These are phyloP conservation scores for Lentinula edodes DNA, from an alignment of 768 basidiomycete species.

Conservation along the genomic window DNA sequence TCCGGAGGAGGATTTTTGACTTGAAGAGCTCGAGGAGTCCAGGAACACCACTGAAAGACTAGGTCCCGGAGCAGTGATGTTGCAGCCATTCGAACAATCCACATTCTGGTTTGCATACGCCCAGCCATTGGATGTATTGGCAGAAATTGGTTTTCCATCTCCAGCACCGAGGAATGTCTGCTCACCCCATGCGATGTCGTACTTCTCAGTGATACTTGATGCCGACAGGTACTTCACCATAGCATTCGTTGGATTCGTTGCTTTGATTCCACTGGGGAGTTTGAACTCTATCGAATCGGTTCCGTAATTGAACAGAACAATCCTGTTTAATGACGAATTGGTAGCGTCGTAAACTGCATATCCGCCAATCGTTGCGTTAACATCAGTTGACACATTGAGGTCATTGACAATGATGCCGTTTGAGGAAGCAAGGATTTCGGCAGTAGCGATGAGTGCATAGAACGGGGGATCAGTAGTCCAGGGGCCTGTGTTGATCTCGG, in stretches of 20 bases:
- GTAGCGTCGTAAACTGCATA: conserved; percentile 58
- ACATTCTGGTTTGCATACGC: conserved; percentile 28
- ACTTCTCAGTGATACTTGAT: conserved; percentile 39
- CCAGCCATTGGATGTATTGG: conserved; percentile 22
- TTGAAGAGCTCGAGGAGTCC: background rate
- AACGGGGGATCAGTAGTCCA: conserved; percentile 48
- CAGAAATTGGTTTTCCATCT: conserved; percentile 30
- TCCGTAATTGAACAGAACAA: conserved; percentile 48
- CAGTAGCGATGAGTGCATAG: conserved; percentile 41
- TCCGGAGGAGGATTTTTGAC: background rate
- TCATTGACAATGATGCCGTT: conserved; percentile 41
- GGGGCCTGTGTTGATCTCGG: conserved; percentile 25
- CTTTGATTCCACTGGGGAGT: conserved; percentile 26
- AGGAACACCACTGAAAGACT: conserved; percentile 43
- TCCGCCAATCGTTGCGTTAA: conserved; percentile 36
- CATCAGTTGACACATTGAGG: conserved; percentile 32
- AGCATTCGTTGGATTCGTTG: conserved; percentile 20
- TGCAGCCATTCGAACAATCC: conserved; percentile 40
- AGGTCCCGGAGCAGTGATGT: conserved; percentile 40
- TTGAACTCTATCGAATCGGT: conserved; percentile 38
- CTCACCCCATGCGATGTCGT: conserved; percentile 57
- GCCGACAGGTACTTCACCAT: conserved; percentile 46
- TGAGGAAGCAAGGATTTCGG: conserved; percentile 36
- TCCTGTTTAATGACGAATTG: conserved; percentile 31
- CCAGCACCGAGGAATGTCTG: conserved; percentile 39